phyloP scores from a whole-genome alignment of 441 rosid genomes.

The Jatropha podagrica region DNA sequence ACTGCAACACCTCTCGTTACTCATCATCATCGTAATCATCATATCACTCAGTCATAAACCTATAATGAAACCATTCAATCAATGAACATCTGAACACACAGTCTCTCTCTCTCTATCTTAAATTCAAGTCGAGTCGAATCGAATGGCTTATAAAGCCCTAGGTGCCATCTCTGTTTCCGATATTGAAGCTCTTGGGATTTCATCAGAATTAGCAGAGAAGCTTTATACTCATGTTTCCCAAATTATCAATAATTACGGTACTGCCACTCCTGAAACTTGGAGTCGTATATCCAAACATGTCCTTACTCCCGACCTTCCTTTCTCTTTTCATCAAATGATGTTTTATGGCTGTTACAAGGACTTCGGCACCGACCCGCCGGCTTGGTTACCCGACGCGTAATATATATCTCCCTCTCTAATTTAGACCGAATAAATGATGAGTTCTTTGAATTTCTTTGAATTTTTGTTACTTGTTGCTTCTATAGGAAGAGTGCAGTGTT shows the following conservation, averaged over 20 bases:
- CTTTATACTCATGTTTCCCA: constrained; percentile 46
- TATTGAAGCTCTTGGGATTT: constrained; percentile 59
- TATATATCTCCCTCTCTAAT: not conserved
- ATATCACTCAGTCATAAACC: too few relatives aligned
- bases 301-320: constrained; percentile 68
- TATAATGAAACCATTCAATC: too few relatives aligned
- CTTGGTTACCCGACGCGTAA: constrained; percentile 83
- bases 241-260: constrained; percentile 37
- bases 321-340: constrained; percentile 82
- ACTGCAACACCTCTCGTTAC: too few relatives aligned
- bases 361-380: constrained; percentile 83
- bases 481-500: constrained; percentile 53
- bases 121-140: not conserved
- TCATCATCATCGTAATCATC: too few relatives aligned
- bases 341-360: constrained; percentile 74
- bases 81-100: too few relatives aligned
- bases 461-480: constrained; percentile 16
- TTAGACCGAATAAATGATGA: not conserved
- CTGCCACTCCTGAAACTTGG: constrained; percentile 58
- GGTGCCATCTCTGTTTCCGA: constrained; percentile 49
- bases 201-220: constrained; percentile 32
- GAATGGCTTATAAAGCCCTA: constrained; percentile 50
- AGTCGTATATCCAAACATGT: constrained; percentile 46
- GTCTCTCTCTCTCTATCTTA: not conserved
- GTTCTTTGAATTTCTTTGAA: too few relatives aligned